Evolutionary conservation across 305 asterid species (phyloP).

Genomic region (Fraxinus xanthoxyloides): DNA sequence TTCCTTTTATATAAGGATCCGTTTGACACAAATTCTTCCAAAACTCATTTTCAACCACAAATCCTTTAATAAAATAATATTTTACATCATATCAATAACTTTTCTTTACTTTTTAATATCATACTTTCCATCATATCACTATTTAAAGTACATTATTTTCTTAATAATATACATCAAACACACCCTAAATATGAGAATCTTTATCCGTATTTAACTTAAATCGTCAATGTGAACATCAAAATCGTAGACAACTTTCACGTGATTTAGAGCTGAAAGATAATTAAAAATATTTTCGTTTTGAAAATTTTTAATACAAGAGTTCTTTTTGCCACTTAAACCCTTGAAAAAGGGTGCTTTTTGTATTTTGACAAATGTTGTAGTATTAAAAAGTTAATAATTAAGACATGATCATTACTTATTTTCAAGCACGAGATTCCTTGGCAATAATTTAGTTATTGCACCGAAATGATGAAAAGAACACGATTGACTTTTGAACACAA

Average conservation of each 20-base stretch:
- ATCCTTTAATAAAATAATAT: too few relatives aligned
- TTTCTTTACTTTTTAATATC: too few relatives aligned
- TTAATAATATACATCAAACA: too few relatives aligned
- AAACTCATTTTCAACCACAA: too few relatives aligned
- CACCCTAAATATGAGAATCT: background rate
- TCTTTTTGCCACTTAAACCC: background rate
- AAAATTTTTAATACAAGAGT: background rate
- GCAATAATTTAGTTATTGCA: too few relatives aligned
- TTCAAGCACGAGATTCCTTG: conserved; percentile 29
- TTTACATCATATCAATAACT: too few relatives aligned
- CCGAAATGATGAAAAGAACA: conserved; percentile 15
- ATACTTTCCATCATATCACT: too few relatives aligned
- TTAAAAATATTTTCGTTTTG: too few relatives aligned
- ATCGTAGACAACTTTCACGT: background rate
- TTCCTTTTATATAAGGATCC: too few relatives aligned
- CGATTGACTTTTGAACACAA: conserved; percentile 28
- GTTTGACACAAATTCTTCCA: too few relatives aligned
- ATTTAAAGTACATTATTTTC: too few relatives aligned
- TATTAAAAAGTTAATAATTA: conserved; percentile 21
- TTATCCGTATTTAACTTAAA: background rate
- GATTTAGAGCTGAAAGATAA: too few relatives aligned
- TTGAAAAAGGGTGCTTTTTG: background rate
- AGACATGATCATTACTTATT: conserved; percentile 29
- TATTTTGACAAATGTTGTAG: conserved; percentile 7
- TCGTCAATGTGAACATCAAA: background rate